Conservation (phyloP, 2,329 filamentous ascomycete species). For the Fusarium sp. region DNA sequence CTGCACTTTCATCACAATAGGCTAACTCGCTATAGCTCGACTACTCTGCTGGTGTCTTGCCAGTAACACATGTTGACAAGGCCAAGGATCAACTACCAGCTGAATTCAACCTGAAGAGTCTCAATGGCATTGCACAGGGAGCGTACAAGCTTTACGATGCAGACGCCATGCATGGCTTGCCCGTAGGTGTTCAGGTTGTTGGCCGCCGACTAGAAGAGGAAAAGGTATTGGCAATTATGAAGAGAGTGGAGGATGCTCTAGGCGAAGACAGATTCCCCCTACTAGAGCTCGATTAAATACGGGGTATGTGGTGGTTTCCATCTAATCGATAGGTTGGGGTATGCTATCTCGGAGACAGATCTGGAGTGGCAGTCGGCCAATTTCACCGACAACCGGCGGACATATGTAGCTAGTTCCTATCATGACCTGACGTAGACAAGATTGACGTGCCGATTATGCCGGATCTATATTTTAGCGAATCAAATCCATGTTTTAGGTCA, state of each 20-base stretch:
- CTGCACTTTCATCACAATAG: too few species aligned
- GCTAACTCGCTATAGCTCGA: constrained; percentile 70
- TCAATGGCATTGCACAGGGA: constrained; percentile 84
- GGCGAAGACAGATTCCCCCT: constrained; percentile 66
- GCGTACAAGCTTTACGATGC: constrained; percentile 91
- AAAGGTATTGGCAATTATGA: constrained; percentile 86
- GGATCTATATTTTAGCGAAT: constrained; percentile 17
- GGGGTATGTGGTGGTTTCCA: background rate
- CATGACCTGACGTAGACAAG: background rate
- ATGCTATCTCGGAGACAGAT: background rate
- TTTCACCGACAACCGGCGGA: background rate
- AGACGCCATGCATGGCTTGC: constrained; percentile 84
- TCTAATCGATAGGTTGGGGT: background rate
- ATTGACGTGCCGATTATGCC: background rate
- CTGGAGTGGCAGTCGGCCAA: background rate
- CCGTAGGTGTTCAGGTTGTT: constrained; percentile 87
- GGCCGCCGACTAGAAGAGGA: constrained; percentile 86
- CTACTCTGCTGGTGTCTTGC: constrained; percentile 85
- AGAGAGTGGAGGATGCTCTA: constrained; percentile 79
- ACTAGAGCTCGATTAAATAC: constrained; percentile 59
- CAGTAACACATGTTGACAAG: constrained; percentile 86
- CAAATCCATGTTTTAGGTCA: constrained; percentile 21
- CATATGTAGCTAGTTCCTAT: background rate
- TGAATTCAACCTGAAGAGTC: constrained; percentile 68
- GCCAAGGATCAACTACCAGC: constrained; percentile 73